Base-by-base conservation (phyloP, 441 rosid genomes). In the Cnidoscolus chayamansa region DNA sequence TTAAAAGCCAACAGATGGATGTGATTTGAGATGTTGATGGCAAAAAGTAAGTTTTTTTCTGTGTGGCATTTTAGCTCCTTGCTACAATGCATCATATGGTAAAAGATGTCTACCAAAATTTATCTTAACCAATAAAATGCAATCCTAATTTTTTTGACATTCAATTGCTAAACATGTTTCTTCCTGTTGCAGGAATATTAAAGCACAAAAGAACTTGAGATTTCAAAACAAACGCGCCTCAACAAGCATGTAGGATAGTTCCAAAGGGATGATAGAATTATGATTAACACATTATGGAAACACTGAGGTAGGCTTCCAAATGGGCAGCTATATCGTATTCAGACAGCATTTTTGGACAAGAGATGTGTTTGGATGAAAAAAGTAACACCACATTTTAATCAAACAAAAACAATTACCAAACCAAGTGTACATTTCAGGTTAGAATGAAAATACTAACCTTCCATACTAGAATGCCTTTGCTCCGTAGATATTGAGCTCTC, bases 401-500 rank as follows among this genome's bases (percentile, higher is more conserved):
- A 1, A 43, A 15, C 20, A 0, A 58, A 7, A 58, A 64, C 49
- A 40, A 31, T n/a, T 59, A 64, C 30, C 0, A 47, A 66, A 72
- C 58, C 57, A 19, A 53, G n/a, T 55, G 7, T 17, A 10, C 12
- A 13, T 43, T 30, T 10, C 31, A 59, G 49, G 31, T 40, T 12
- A 32, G 11, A 62, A 53, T 9, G 69, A 61, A 64, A 74, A 66
- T 8, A 68, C 82, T 60, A 65, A 92, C 99, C 99, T 94, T 94
- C 96, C 94, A 94, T 25, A 94, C 98, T 71, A 92, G 81, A 83
- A 94, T 79, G 76, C 99, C 99, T 79, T 83, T 86, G 89, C 96
- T 94, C 74, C 96, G 81, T 62, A 92, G 78, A 81, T 83, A 89
- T 74, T 94, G 99, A 25, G 97, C 96, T 80, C 89, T 89, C 99